Evolutionary conservation across 2,329 filamentous ascomycete genomes (phyloP).

Genomic region (Volutella citrinella): DNA sequence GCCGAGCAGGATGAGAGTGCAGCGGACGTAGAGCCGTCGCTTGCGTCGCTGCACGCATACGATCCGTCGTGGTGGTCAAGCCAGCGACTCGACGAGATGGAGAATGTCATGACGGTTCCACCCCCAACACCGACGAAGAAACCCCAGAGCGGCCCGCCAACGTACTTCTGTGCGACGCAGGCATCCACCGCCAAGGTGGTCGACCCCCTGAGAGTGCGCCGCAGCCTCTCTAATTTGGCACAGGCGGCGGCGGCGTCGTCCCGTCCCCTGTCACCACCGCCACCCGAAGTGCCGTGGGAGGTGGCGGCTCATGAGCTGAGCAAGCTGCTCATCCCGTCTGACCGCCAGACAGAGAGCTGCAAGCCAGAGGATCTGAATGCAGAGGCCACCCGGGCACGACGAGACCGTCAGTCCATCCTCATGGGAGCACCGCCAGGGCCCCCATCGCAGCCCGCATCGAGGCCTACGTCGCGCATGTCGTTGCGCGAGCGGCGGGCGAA

Average conservation of each 20-base stretch:
- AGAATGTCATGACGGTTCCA: slow-evolving; percentile 53
- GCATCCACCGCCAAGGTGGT: slow-evolving; percentile 81
- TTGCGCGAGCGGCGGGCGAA: slow-evolving; percentile 68
- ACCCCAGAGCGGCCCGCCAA: slow-evolving; percentile 58
- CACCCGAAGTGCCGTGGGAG: slow-evolving; percentile 82
- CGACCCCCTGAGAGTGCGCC: slow-evolving; percentile 62
- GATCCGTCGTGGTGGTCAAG: slow-evolving; percentile 71
- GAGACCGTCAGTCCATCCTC: slow-evolving; percentile 61
- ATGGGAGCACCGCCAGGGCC: slow-evolving; percentile 26
- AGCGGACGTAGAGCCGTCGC: slow-evolving; percentile 5
- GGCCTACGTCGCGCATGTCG: slow-evolving; percentile 63
- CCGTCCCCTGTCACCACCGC: slow-evolving; percentile 60
- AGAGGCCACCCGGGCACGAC: slow-evolving; percentile 59
- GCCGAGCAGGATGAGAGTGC: slow-evolving; percentile 25
- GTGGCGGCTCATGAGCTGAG: slow-evolving; percentile 80
- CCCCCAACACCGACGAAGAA: slow-evolving; percentile 50
- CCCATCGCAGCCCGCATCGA: slow-evolving; percentile 29
- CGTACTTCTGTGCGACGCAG: slow-evolving; percentile 84
- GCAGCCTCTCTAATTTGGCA: slow-evolving; percentile 56
- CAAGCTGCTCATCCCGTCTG: slow-evolving; percentile 74
- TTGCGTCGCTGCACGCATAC: slow-evolving; percentile 45
- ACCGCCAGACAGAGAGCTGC: slow-evolving; percentile 73
- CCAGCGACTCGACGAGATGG: slow-evolving; percentile 65
- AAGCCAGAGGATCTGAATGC: slow-evolving; percentile 74
- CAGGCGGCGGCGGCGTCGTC: slow-evolving; percentile 36